Conservation (phyloP, 257 asterid genomes). For the Solanum pennellii region DNA sequence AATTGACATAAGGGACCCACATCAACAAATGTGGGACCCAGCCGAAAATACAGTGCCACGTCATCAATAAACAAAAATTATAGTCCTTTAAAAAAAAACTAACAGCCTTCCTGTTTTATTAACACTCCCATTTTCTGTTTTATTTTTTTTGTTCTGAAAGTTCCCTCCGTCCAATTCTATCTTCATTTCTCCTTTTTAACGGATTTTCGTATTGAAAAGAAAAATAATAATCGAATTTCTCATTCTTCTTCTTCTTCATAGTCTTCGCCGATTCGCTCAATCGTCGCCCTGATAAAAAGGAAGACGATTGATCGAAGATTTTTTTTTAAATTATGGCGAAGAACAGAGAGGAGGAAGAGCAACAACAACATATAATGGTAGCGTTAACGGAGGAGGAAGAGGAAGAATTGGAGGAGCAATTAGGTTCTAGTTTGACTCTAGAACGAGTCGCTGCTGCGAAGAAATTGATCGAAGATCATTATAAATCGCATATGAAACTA, state of each 20-base stretch:
- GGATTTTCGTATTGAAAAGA: neutral
- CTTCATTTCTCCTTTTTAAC: neutral
- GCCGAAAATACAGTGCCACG: neutral
- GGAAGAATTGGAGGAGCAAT: slow-evolving; percentile 31
- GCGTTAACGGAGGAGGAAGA: slow-evolving; percentile 11
- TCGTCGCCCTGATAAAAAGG: neutral
- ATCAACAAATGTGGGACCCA: neutral
- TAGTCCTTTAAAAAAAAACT: neutral
- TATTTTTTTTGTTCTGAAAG: neutral
- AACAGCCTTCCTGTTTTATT: neutral
- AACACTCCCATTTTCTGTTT: neutral
- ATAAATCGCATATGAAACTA: slow-evolving; percentile 50
- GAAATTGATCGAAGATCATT: slow-evolving; percentile 73
- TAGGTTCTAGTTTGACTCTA: slow-evolving; percentile 47
- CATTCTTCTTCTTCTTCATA: neutral
- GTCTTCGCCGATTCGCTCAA: neutral
- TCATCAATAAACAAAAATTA: neutral
- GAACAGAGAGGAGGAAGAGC: slow-evolving; percentile 13
- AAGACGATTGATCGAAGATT: neutral
- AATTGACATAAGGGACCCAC: neutral
- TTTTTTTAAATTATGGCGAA: neutral
- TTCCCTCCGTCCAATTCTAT: neutral
- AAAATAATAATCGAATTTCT: neutral
- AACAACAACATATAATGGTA: neutral
- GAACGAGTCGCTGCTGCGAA: slow-evolving; percentile 84